A percentile compares a stretch with the other conserved stretches of the same genome.
These are phyloP conservation scores for Geranomyces variabilis DNA, from an alignment of 192 early-diverging fungal genomes.

Conservation along the genomic window DNA sequence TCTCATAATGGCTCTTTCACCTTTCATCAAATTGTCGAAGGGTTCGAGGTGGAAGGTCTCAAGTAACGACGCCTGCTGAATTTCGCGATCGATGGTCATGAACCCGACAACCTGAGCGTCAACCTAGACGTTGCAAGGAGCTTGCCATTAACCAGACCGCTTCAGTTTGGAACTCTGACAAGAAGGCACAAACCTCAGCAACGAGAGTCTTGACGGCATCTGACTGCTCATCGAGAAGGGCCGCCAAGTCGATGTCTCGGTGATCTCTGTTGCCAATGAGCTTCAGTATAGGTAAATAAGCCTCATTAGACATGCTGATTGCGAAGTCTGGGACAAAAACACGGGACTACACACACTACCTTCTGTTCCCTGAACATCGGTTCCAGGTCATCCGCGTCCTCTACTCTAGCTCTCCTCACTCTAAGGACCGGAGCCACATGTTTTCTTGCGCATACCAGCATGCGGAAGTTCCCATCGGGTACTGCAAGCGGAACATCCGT, in stretches of 20 bases:
- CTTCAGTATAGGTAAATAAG: conserved; percentile 19
- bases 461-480: conserved; percentile 25
- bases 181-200: conserved; percentile 44
- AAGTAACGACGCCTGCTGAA: conserved; percentile 44
- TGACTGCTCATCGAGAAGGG: conserved; percentile 46
- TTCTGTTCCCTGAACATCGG: conserved; percentile 57
- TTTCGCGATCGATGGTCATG: conserved; percentile 50
- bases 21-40: conserved; percentile 54
- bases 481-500: conserved; percentile 33
- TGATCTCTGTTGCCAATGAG: conserved; percentile 33
- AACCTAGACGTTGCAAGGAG: background rate
- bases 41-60: conserved; percentile 49
- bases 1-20: conserved; percentile 23
- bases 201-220: conserved; percentile 48
- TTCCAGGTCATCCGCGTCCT: conserved; percentile 62
- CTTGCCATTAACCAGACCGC: background rate
- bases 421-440: conserved; percentile 47
- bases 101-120: conserved; percentile 50
- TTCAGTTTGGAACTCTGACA: background rate
- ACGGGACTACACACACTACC: conserved; percentile 20
- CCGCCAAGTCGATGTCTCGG: conserved; percentile 50
- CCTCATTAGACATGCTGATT: too few relatives aligned
- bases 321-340: too few relatives aligned
- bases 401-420: conserved; percentile 52
- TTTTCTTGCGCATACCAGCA: conserved; percentile 48